A percentile compares a stretch with the other conserved stretches of the same genome.
Conservation (phyloP, 441 rosid species). For the Adansonia rubrostipa region DNA sequence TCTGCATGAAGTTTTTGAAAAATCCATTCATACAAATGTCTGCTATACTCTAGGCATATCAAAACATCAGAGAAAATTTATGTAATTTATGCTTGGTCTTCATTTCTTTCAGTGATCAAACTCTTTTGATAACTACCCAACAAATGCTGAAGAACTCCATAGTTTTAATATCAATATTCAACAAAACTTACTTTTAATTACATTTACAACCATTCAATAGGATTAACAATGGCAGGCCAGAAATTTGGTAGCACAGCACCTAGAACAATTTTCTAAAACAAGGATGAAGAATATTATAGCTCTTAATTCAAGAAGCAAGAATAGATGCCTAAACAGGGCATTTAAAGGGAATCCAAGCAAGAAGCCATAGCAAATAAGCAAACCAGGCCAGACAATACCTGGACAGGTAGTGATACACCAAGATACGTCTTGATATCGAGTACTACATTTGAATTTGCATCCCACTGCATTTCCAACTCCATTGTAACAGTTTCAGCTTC, state of each 20-base stretch:
- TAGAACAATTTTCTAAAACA: not conserved
- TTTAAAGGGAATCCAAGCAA: not conserved
- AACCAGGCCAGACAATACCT: constrained; percentile 42
- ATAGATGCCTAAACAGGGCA: not conserved
- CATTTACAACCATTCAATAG: constrained; percentile 9
- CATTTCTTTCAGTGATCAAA: constrained; percentile 10
- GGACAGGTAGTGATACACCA: constrained; percentile 73
- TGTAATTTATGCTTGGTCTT: not conserved
- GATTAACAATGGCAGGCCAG: not conserved
- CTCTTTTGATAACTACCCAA: not conserved
- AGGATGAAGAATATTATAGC: not conserved
- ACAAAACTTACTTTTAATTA: not conserved
- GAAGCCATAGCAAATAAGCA: constrained; percentile 16
- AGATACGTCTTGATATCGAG: constrained; percentile 70
- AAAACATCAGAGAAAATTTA: not conserved
- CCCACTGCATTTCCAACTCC: constrained; percentile 88
- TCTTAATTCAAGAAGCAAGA: constrained; percentile 19
- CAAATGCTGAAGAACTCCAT: not conserved
- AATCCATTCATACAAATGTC: not conserved
- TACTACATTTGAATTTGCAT: constrained; percentile 70
- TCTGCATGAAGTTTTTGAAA: constrained; percentile 3
- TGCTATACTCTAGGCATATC: not conserved
- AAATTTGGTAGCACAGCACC: constrained; percentile 8
- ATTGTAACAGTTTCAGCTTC: constrained; percentile 54
- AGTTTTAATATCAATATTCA: constrained; percentile 7